Percentiles rank a stretch among this genome's conserved stretches.
These are phyloP conservation scores for Berkeleyomyces rouxiae DNA, from an alignment of 2,329 filamentous ascomycete genomes.

Conservation along the genomic window DNA sequence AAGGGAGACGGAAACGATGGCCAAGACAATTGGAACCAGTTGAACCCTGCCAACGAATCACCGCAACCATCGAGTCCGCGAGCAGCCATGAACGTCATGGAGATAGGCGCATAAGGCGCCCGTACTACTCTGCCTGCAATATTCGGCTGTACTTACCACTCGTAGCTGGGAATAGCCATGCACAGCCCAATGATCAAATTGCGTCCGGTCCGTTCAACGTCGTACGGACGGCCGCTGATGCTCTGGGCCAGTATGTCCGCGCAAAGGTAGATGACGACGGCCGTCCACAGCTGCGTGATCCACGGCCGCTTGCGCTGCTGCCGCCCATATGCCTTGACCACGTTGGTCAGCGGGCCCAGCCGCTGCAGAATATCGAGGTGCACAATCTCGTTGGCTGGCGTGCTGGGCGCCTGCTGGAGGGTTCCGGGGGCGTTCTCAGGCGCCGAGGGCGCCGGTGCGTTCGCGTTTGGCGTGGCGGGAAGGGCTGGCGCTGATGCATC, in stretches of 20 bases:
- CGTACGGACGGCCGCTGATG: conserved; percentile 46
- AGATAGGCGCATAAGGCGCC: not conserved
- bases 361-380: conserved; percentile 33
- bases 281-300: conserved; percentile 60
- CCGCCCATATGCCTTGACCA: conserved; percentile 45
- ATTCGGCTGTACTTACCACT: conserved; percentile 42
- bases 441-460: not conserved
- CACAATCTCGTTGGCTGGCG: not conserved
- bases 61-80: too few species aligned
- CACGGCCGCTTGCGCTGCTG: conserved; percentile 58
- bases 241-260: conserved; percentile 65
- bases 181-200: conserved; percentile 55
- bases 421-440: not conserved
- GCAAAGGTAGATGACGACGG: conserved; percentile 60
- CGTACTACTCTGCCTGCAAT: not conserved
- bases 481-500: not conserved
- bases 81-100: too few species aligned
- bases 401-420: not conserved
- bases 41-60: too few species aligned
- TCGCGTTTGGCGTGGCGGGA: not conserved
- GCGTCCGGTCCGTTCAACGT: conserved; percentile 50
- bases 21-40: too few species aligned
- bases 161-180: conserved; percentile 54
- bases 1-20: not conserved
- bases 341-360: conserved; percentile 38